A percentile compares a stretch with the other conserved stretches of the same genome.
phyloP scores from a whole-genome alignment of 495 filamentous ascomycete genomes.

The Beverwykella pulmonaria region DNA sequence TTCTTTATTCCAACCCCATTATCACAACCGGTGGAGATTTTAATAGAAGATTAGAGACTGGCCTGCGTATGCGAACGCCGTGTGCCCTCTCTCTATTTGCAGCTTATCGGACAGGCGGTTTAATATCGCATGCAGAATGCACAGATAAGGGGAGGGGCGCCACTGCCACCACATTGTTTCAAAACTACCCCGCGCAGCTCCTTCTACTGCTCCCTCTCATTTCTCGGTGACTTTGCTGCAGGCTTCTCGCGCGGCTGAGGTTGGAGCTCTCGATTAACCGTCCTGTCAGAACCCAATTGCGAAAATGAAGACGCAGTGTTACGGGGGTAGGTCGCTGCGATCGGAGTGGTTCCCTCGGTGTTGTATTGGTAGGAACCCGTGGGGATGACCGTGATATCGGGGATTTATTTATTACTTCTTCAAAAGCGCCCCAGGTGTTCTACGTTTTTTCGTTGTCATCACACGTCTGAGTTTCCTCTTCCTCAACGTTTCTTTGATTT shows the following conservation, averaged over 20 bases:
- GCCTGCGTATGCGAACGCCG: not conserved
- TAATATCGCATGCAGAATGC: conserved; percentile 17
- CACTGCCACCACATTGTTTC: conserved; percentile 22
- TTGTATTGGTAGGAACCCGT: not conserved
- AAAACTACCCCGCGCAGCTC: conserved; percentile 13
- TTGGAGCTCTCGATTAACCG: conserved; percentile 6
- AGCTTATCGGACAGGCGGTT: conserved; percentile 22
- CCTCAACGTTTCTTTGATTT: not conserved
- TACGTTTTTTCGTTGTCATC: not conserved
- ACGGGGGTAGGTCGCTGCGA: not conserved
- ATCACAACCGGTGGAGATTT: not conserved
- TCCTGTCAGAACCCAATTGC: conserved; percentile 18
- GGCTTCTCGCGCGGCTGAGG: not conserved
- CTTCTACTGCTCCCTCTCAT: not conserved
- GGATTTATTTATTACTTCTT: not conserved
- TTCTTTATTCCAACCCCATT: not conserved
- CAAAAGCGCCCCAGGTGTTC: not conserved
- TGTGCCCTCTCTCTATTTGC: conserved; percentile 12
- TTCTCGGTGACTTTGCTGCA: not conserved
- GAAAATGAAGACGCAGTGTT: conserved; percentile 1
- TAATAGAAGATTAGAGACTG: not conserved
- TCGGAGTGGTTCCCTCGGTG: not conserved
- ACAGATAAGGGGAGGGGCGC: conserved; percentile 11
- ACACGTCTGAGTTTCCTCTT: not conserved
- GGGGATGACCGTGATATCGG: not conserved